These are phyloP conservation scores for Sporothrix pallida DNA, from an alignment of 2,329 filamentous ascomycete genomes.

Conservation along the genomic window DNA sequence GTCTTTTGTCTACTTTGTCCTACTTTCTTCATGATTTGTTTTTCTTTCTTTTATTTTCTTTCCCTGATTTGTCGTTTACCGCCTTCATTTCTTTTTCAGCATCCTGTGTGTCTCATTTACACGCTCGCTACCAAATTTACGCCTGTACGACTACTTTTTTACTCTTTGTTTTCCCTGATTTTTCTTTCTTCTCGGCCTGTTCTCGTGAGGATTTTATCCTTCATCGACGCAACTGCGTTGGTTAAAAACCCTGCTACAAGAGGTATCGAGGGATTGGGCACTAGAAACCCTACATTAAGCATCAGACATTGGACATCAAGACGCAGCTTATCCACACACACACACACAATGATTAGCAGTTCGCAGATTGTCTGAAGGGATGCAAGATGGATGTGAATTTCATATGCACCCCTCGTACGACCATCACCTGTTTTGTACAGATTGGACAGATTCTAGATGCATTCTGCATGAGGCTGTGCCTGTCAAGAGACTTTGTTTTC, in stretches of 20 bases:
- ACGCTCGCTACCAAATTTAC: not conserved
- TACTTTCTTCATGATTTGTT: constrained; percentile 2
- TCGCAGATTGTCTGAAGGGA: constrained; percentile 1
- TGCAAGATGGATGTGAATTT: constrained; percentile 12
- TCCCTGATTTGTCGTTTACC: not conserved
- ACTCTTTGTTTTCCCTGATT: not conserved
- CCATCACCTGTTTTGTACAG: not conserved
- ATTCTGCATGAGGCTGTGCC: not conserved
- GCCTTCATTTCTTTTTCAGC: not conserved
- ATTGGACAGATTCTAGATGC: not conserved
- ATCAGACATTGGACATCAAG: not conserved
- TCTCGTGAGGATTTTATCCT: not conserved
- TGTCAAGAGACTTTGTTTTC: not conserved
- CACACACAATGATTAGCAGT: not conserved
- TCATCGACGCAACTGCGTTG: not conserved
- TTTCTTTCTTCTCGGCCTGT: not conserved
- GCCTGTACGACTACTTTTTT: not conserved
- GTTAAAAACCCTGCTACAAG: not conserved
- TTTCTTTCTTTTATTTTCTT: not conserved
- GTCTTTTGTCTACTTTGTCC: not conserved
- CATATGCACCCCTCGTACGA: constrained; percentile 4
- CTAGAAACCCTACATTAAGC: no score
- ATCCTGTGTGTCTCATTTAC: not conserved
- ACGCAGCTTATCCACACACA: not conserved
- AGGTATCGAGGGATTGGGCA: not conserved